Evolutionary conservation across 73 alveolate genomes (phyloP), one percentile per base, ranked within the genome.

Genomic region (Halteria grandinella): DNA sequence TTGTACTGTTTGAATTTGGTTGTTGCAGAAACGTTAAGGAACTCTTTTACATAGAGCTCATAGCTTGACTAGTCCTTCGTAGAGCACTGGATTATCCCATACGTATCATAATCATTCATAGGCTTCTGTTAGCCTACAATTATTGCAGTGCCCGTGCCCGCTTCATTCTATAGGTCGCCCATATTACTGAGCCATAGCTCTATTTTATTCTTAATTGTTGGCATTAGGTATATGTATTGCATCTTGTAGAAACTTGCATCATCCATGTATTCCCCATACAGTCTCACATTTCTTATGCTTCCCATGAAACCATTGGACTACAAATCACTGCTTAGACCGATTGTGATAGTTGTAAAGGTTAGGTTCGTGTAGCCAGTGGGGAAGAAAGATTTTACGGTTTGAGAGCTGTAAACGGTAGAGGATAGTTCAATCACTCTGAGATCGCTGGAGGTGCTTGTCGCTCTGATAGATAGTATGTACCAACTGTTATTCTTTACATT

Each of bases 261-360:
- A 36, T 18, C 51, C 39, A 60, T 15, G 8, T 32, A 36, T 2
- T 11, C 10, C 5, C 43, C 8, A 4, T 20, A 37, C 29, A 60
- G 28, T 29, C 34, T 60, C 14, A 60, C 27, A 33, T 36, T 60
- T 60, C 58, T 7, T 21, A 60, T 39, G 27, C 34, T 60, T 6
- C 77, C 77, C 3, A 40, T 8, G 15, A 60, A 36, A 1, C 59
- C 77, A 24, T 32, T 18, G 58, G n/a, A n/a, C n/a, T n/a, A n/a
- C n/a, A n/a, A n/a, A n/a, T n/a, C n/a, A n/a, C n/a, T n/a, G n/a
- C n/a, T n/a, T n/a, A n/a, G n/a, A n/a, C n/a, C n/a, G n/a, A n/a
- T n/a, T n/a, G n/a, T n/a, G n/a, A n/a, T n/a, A n/a, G n/a, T n/a
- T n/a, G n/a, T n/a, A n/a, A n/a, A n/a, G n/a, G n/a, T n/a, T n/a